Conservation (phyloP, 179 eudicot genomes). For the Beta corolliflora region DNA sequence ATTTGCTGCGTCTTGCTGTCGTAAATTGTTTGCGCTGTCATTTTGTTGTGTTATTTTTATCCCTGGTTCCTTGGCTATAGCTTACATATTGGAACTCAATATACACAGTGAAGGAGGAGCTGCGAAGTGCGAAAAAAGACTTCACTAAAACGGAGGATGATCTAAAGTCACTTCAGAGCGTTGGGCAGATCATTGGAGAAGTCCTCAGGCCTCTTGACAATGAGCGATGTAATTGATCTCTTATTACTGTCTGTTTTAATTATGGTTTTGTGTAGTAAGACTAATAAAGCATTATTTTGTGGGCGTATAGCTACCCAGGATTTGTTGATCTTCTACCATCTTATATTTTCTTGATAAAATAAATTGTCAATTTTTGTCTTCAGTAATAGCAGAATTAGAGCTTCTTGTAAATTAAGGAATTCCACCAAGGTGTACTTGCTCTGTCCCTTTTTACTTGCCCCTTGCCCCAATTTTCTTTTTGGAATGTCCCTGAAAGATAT, state of each 20-base stretch:
- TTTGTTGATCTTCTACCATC: neutral
- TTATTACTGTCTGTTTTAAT: neutral
- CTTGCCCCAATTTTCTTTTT: too few relatives aligned
- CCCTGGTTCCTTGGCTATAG: neutral
- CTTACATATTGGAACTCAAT: constrained; percentile 22
- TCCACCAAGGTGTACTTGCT: neutral
- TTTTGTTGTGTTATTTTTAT: neutral
- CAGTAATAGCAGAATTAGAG: neutral
- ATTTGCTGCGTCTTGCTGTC: neutral
- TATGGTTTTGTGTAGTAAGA: neutral
- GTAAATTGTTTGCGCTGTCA: neutral
- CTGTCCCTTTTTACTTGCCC: too few relatives aligned
- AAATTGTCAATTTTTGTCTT: neutral
- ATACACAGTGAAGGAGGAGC: constrained; percentile 65
- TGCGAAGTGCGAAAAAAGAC: constrained; percentile 78
- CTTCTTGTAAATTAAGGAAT: neutral
- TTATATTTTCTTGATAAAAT: neutral
- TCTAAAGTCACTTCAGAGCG: constrained; percentile 96
- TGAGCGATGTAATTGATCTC: constrained; percentile 69
- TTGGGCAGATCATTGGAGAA: constrained; percentile 98
- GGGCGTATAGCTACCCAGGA: neutral
- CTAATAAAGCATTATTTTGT: neutral
- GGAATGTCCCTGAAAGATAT: too few relatives aligned
- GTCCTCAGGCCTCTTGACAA: constrained; percentile 97
- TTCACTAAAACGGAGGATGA: constrained; percentile 96